Evolutionary conservation across 441 rosid species (phyloP), one percentile per base, ranked within the genome.

Genomic region (Populus trichocarpa): DNA sequence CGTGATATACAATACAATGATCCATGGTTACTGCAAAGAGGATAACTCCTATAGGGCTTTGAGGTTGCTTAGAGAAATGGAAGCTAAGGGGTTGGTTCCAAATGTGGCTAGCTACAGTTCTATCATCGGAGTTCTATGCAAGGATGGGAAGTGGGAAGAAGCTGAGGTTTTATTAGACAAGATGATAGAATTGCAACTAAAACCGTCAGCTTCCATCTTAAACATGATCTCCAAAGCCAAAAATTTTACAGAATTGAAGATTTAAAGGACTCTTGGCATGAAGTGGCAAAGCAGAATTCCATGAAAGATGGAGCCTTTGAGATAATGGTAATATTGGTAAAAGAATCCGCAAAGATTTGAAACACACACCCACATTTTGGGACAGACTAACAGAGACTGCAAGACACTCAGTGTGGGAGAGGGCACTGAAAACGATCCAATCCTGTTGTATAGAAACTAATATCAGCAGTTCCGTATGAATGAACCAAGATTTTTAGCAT

Each of bases 1-100:
- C 67, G 95, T 93, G 32, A 83, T 91, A 68, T 90, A 88, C 84
- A 84, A 92, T 80, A 93, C 82, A 25, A 85, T 95, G 91, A 90
- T 95, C 68, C 81, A 82, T 8, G 97, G 97, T 16, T 95, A 91
- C 75, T 90, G 97, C 77, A 93, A 83, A 63, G 94, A 91, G 78
- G 89, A 89, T 64, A 89, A 86, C 82, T 86, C 90, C 2, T 95
- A 82, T 78, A 87, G 85, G 81, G 97, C 94, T 38, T 71, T 93
- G 84, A 89, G 84, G 78, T 74, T 95, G 81, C 53, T 89, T 5
- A 40, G 78, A 73, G 96, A 89, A 82, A 95, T 95, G 98, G 83
- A 77, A 22, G 86, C 83, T 74, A 83, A 77, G 71, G 76, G 86
- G 74, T 65, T 93, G 82, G 84, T 83, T 81, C 95, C 95, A 13